Percentiles rank a stretch among this genome's conserved stretches.
Evolutionary conservation across 768 basidiomycete species (phyloP).

Genomic region (Paxillus rubicundulus): DNA sequence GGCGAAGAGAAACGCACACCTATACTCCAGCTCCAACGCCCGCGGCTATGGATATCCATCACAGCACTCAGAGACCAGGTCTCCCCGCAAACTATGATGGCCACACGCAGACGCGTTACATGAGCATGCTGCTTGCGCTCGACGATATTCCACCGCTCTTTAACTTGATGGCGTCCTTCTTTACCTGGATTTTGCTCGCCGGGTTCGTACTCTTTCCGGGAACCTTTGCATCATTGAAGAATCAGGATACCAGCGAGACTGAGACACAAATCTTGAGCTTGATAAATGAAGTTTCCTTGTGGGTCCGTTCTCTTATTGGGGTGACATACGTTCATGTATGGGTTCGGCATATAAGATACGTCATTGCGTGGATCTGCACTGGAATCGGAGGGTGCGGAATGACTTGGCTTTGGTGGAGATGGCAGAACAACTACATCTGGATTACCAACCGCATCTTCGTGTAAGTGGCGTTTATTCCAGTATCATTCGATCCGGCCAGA

Average conservation of each 20-base stretch:
- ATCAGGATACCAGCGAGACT: conserved; percentile 25
- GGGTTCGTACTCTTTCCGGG: conserved; percentile 64
- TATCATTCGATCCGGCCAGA: background rate
- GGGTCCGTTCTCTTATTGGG: conserved; percentile 16
- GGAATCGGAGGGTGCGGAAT: conserved; percentile 53
- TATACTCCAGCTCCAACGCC: background rate
- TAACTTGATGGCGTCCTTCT: conserved; percentile 54
- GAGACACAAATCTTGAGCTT: conserved; percentile 33
- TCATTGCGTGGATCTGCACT: conserved; percentile 54
- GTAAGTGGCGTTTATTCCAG: conserved; percentile 33
- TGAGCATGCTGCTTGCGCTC: conserved; percentile 60
- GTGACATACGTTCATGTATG: background rate
- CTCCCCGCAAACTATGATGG: conserved; percentile 23
- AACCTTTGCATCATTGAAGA: conserved; percentile 50
- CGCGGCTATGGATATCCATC: conserved; percentile 17
- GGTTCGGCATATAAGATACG: conserved; percentile 36
- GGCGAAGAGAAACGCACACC: conserved; percentile 1
- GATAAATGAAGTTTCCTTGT: conserved; percentile 48
- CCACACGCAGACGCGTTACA: conserved; percentile 45
- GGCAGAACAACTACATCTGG: conserved; percentile 60
- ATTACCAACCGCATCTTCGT: conserved; percentile 53
- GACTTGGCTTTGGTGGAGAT: conserved; percentile 59
- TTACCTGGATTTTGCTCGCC: conserved; percentile 61
- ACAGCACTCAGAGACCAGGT: conserved; percentile 17
- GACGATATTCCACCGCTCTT: conserved; percentile 51